Evolutionary conservation across 208 protist genomes (phyloP), one percentile per base, ranked within the genome.

Genomic region (Naegleria gruberi): DNA sequence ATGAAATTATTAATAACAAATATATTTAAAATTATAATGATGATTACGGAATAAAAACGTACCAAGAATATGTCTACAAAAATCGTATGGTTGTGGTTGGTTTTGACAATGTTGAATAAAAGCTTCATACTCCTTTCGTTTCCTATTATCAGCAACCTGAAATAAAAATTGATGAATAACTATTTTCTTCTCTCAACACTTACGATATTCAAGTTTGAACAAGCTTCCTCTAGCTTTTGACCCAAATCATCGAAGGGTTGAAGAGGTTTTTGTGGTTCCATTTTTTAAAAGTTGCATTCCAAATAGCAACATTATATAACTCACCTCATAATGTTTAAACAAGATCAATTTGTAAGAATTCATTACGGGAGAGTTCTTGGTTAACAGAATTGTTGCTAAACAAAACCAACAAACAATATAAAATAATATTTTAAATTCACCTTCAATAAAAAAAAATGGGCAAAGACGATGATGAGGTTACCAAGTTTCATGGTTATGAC

Each of bases 61-160:
- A 77, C 65, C 65, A 1, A 77, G 30, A 4, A 77, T 37, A n/a
- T 77, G 30, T 37, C 65, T 77, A 37, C 65, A 77, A 77, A 77
- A 77, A 77, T 77, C 65, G 8, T 77, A 77, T 8, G 65, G 65
- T 77, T 77, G 17, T 37, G 65, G 65, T 77, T 77, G 65, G 34
- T 77, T 77, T 77, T 77, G 65, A n/a, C 30, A 77, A 77, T 77
- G 65, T 77, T 77, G 65, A 77, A 77, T 77, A 7, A 77, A 37
- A 37, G 17, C 30, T n/a, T 77, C 65, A 7, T 12, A 30, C 34
- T 77, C 65, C 65, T 77, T 77, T 77, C 65, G 26, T n/a, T 77
- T 77, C 1, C 34, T 5, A 77, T 77, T 77, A n/a, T 77, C 30
- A 7, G 30, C 0, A 77, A 5, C n/a, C 65, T 77, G 51, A 30